These are phyloP conservation scores for Epithele typhae DNA, from an alignment of 768 basidiomycete genomes.

Conservation along the genomic window DNA sequence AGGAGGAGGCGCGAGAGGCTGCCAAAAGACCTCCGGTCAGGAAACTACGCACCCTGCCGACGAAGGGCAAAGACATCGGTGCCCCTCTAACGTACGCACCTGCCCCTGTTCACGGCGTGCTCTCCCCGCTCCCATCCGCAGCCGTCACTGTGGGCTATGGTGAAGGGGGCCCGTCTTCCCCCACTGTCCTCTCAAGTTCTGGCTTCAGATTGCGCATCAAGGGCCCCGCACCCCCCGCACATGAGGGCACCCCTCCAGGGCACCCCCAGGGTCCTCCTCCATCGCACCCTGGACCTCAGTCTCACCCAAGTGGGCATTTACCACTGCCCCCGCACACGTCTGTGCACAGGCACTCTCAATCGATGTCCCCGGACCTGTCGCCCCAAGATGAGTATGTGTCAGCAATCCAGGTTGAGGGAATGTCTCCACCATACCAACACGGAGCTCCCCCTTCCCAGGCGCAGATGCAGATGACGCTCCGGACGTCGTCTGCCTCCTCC, in stretches of 20 bases:
- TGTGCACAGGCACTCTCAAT: slow-evolving; percentile 16
- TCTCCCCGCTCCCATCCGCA: slow-evolving; percentile 1
- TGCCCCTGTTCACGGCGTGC: slow-evolving; percentile 10
- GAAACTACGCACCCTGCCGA: slow-evolving; percentile 26
- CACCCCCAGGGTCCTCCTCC: slow-evolving; percentile 14
- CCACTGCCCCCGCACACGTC: slow-evolving; percentile 6
- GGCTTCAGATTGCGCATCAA: slow-evolving; percentile 48
- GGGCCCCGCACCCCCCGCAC: slow-evolving; percentile 33
- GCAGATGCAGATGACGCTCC: slow-evolving; percentile 28
- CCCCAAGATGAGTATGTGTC: slow-evolving; percentile 31
- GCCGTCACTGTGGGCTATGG: neutral
- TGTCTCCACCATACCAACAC: slow-evolving; percentile 16
- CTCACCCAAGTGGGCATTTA: no score
- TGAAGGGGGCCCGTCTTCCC: slow-evolving; percentile 1
- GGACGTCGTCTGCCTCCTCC: slow-evolving; percentile 26
- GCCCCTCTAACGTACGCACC: slow-evolving; percentile 24
- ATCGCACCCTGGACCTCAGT: slow-evolving; percentile 14
- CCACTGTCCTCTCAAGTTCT: slow-evolving; percentile 39
- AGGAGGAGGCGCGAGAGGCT: slow-evolving; percentile 43
- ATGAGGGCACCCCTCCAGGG: no score
- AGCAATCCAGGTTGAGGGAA: slow-evolving; percentile 17
- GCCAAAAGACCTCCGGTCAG: slow-evolving; percentile 28
- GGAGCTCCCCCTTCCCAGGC: slow-evolving; percentile 19
- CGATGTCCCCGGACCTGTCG: slow-evolving; percentile 30
- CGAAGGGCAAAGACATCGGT: slow-evolving; percentile 38